Evolutionary conservation across 1,284 basidiomycete species (phyloP), one percentile per base, ranked within the genome.

Genomic region (Singerocomus inundabilis): DNA sequence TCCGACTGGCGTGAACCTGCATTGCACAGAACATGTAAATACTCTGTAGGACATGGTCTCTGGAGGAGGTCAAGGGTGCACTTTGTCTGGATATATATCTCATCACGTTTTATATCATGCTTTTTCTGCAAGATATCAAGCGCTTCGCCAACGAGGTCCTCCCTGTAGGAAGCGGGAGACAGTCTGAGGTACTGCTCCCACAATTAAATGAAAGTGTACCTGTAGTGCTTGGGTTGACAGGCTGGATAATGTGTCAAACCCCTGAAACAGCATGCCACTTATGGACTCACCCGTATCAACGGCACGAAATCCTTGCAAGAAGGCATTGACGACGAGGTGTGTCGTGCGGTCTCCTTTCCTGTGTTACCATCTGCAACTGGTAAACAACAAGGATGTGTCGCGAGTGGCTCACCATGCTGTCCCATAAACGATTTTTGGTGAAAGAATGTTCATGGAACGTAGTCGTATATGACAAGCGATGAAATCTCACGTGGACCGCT

Each of bases 81-180:
- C 86, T 93, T 92, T 21, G 90, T 91, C 66, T 92, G 90, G 31
- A 89, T 62, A 62, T 79, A 87, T 3, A 88, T 55, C 42, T 82
- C 78, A 57, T 84, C 75, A n/a, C 87, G 77, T 43, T 73, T 73
- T 36, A 86, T 72, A 6, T 71, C 68, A 48, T 85, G 78, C 44
- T 82, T 72, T 4, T 67, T 69, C 46, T 77, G 62, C 6, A 86
- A 68, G 32, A 73, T 71, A 35, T 74, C 65, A 2, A 93, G 70
- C 0, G 86, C 90, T 49, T 81, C 76, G 5, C 91, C 90, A 6
- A 91, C 88, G 0, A 90, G 76, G 56, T 89, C 84, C 62, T 92
- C 89, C 44, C 90, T 90, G 52, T 48, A 24, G 30, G 13, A 37
- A 5, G 31, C 12, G 31, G 16, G 26, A 13, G 18, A 18, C 13